phyloP scores from a whole-genome alignment of 1,139 yeast genomes.

The Magnusiomyces suaveolens region DNA sequence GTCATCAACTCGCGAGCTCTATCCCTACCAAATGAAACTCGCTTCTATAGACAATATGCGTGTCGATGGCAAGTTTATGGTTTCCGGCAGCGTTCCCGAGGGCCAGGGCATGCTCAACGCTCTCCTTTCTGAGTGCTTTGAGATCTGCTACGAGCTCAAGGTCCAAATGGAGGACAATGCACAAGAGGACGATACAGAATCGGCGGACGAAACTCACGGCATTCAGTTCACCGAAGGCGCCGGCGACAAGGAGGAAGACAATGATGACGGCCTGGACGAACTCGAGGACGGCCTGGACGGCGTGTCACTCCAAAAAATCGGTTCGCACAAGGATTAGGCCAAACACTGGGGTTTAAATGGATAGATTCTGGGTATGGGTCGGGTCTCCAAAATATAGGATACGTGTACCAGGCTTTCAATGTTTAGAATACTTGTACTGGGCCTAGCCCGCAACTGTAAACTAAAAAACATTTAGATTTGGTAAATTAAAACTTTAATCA shows the following conservation, averaged over 20 bases:
- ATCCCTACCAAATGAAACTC: constrained; percentile 90
- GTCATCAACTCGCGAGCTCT: constrained; percentile 73
- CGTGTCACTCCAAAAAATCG: not conserved
- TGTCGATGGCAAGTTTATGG: constrained; percentile 81
- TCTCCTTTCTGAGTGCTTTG: constrained; percentile 86
- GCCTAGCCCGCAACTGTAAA: too few species aligned
- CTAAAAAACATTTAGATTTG: too few species aligned
- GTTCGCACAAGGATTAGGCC: not conserved
- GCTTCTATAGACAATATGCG: constrained; percentile 81
- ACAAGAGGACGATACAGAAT: constrained; percentile 14
- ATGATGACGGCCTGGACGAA: too few species aligned
- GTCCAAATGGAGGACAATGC: constrained; percentile 73
- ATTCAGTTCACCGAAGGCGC: constrained; percentile 1
- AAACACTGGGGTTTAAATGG: too few species aligned
- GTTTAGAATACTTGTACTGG: too few species aligned
- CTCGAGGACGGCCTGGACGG: not conserved
- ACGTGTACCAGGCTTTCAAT: too few species aligned
- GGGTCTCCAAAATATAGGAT: too few species aligned
- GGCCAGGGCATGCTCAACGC: constrained; percentile 94
- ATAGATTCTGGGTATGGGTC: too few species aligned
- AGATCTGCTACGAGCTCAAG: constrained; percentile 79
- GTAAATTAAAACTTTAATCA: too few species aligned
- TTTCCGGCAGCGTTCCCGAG: constrained; percentile 83
- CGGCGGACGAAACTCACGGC: constrained; percentile 1
- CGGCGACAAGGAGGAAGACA: not conserved